These are phyloP conservation scores for Acanthochlamys bracteata DNA, from an alignment of 106 monocot species.

Conservation along the genomic window DNA sequence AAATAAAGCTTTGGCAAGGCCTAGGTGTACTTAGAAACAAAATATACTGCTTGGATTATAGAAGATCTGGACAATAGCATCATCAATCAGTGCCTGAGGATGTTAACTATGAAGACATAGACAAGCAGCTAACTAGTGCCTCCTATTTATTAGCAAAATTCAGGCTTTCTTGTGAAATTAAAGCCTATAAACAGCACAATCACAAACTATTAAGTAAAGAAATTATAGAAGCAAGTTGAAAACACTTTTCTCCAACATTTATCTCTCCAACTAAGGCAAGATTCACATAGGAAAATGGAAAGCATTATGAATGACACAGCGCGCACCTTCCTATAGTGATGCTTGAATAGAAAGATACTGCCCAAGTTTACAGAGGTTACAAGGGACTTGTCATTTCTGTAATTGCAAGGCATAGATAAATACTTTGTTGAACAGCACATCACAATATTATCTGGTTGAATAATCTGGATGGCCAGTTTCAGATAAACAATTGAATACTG, in stretches of 20 bases:
- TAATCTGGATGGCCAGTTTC: slow-evolving; percentile 43
- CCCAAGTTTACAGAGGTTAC: slow-evolving; percentile 28
- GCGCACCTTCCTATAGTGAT: slow-evolving; percentile 44
- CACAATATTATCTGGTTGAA: slow-evolving; percentile 26
- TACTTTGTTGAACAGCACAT: slow-evolving; percentile 37
- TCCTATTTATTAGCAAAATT: no score
- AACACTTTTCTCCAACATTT: background rate
- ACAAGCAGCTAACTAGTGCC: no score
- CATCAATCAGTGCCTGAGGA: no score
- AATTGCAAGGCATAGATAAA: slow-evolving; percentile 47
- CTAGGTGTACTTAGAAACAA: background rate
- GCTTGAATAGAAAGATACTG: slow-evolving; percentile 44
- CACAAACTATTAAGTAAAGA: no score
- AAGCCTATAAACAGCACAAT: no score
- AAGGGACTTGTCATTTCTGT: slow-evolving; percentile 40
- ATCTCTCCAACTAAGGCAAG: background rate
- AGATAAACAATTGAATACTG: slow-evolving; percentile 4
- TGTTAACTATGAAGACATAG: no score
- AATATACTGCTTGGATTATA: no score
- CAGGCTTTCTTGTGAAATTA: no score
- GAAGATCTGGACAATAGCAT: no score
- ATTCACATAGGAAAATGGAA: background rate
- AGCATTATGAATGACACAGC: background rate
- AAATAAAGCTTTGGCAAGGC: background rate
- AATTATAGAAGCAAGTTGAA: no score